Percentiles rank a stretch among this genome's conserved stretches.
These are phyloP conservation scores for Scortechinia acanthostroma DNA, from an alignment of 2,329 filamentous ascomycete genomes.

Conservation along the genomic window DNA sequence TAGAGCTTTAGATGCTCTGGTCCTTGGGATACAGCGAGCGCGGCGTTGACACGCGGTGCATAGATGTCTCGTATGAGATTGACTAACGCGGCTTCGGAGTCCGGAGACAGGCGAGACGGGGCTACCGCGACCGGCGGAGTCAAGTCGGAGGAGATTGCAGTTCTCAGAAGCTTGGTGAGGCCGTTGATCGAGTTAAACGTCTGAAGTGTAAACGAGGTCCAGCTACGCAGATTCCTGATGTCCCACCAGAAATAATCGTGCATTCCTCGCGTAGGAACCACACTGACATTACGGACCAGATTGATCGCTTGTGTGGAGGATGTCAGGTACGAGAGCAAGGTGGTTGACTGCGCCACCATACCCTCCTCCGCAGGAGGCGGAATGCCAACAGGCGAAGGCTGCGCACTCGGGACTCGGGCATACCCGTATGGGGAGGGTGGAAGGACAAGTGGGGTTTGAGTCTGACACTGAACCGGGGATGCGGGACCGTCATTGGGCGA, in stretches of 20 bases:
- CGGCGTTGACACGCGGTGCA: conserved; percentile 53
- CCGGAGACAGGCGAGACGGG: conserved; percentile 32
- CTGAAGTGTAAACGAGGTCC: conserved; percentile 49
- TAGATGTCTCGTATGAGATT: conserved; percentile 46
- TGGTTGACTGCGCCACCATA: conserved; percentile 31
- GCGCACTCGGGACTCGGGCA: too few species aligned
- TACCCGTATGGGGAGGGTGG: too few species aligned
- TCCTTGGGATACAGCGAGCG: conserved; percentile 50
- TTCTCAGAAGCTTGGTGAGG: conserved; percentile 45
- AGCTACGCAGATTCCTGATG: conserved; percentile 52
- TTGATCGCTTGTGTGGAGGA: conserved; percentile 48
- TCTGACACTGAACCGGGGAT: too few species aligned
- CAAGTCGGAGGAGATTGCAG: conserved; percentile 29
- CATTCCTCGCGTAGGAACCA: conserved; percentile 31
- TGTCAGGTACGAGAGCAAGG: conserved; percentile 49
- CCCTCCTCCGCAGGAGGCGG: neutral
- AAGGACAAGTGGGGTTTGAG: neutral
- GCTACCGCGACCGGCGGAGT: conserved; percentile 11
- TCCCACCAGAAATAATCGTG: conserved; percentile 61
- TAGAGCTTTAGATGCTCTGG: conserved; percentile 36
- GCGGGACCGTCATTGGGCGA: neutral
- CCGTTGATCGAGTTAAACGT: conserved; percentile 44
- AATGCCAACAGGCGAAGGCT: neutral
- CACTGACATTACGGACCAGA: conserved; percentile 46
- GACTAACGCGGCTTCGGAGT: conserved; percentile 44